phyloP scores from a whole-genome alignment of 2,329 filamentous ascomycete genomes.

The Fusarium paranaense region DNA sequence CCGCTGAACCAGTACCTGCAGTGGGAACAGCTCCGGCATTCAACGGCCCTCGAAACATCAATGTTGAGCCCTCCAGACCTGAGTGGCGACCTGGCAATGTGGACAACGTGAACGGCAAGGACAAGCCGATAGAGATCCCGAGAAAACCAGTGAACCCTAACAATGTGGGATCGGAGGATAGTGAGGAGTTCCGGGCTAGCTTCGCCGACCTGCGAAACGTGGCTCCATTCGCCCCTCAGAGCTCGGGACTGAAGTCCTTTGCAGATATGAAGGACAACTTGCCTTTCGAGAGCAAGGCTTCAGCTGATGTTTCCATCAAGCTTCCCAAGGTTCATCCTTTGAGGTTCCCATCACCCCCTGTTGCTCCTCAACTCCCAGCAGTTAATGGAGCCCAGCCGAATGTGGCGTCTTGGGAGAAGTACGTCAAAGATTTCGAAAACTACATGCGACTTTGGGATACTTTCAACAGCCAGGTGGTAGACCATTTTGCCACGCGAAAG shows the following conservation, averaged over 20 bases:
- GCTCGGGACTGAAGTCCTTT: constrained; percentile 64
- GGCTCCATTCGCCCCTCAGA: constrained; percentile 63
- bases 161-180: constrained; percentile 65
- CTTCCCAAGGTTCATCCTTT: constrained; percentile 51
- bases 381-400: constrained; percentile 59
- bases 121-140: constrained; percentile 32
- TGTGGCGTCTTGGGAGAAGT: constrained; percentile 60
- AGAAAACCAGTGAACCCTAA: constrained; percentile 42
- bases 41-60: constrained; percentile 61
- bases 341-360: constrained; percentile 61
- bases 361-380: constrained; percentile 61
- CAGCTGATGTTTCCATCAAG: constrained; percentile 54
- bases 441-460: constrained; percentile 64
- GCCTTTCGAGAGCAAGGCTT: constrained; percentile 66
- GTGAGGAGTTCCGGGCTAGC: constrained; percentile 65
- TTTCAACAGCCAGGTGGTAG: constrained; percentile 65
- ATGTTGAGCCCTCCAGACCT: constrained; percentile 68
- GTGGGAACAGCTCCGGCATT: constrained; percentile 4
- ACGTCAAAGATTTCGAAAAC: constrained; percentile 63
- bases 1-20: neutral
- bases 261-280: constrained; percentile 67
- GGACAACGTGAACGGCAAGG: constrained; percentile 40
- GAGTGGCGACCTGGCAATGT: constrained; percentile 69
- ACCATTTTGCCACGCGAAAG: constrained; percentile 67
- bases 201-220: constrained; percentile 68